Base-by-base conservation (phyloP, 352 stramenopile species). In the Pythium monospermum region DNA sequence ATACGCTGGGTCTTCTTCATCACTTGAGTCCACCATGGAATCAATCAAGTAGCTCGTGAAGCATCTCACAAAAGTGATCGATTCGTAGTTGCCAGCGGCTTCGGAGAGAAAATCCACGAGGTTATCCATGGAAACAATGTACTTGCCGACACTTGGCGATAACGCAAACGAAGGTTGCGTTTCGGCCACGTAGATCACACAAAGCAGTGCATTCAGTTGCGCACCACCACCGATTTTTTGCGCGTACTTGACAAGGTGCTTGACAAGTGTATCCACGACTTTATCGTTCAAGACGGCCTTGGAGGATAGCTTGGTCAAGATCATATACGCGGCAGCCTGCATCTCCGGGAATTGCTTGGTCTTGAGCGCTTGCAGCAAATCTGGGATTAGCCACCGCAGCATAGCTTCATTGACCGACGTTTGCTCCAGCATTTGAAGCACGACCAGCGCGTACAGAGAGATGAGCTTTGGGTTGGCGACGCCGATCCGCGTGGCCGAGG, bases 301-400 rank as follows among this genome's bases (percentile, higher is more conserved):
- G 30, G 84, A 85, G 44, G 80, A 68, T 21, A 94, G 53, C 59
- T 94, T 94, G 7, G 81, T 92, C 36, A 87, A 56, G 43, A 93
- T 66, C 81, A 94, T 94, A 59, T 90, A 94, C 30, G 77, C 79
- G 11, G 82, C 76, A 0, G 77, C 75, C 66, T 94, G 84, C 42
- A 91, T 68, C 53, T 94, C 84, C 6, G 82, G 79, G 42, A 85
- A 83, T 1, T 36, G 54, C 13, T 66, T 68, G 58, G 68, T 77
- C 54, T 91, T 89, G 32, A 92, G 73, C 50, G 82, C 73, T 7
- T 61, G 51, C 1, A 94, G 60, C 16, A 93, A 50, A 48, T 94
- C 77, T 27, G 84, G 84, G 12, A 91, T 74, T 10, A 94, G 62
- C 77, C 80, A 91, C 12, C 84, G 76, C 45, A 94, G 64, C 57